These are phyloP conservation scores for Termitomyces sp. DNA, from an alignment of 768 basidiomycete genomes.

Conservation along the genomic window DNA sequence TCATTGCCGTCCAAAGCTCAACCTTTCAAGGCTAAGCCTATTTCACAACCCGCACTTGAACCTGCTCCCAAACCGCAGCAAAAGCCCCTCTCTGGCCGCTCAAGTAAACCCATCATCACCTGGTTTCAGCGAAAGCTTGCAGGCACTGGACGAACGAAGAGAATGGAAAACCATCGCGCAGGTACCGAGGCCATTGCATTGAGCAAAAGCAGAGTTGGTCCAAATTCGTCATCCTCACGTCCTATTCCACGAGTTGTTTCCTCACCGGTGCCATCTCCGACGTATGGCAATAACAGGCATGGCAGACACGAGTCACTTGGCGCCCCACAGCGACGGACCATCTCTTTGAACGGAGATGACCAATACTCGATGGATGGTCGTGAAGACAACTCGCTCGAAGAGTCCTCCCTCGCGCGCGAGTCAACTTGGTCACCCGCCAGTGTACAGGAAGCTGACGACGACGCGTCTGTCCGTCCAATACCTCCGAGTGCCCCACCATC, in stretches of 20 bases:
- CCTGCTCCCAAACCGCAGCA: slow-evolving; percentile 32
- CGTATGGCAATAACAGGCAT: slow-evolving; percentile 22
- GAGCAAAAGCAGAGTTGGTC: slow-evolving; percentile 26
- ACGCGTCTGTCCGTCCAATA: slow-evolving; percentile 86
- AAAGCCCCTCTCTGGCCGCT: slow-evolving; percentile 63
- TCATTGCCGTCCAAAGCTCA: slow-evolving; percentile 19
- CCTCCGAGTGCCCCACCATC: slow-evolving; percentile 87
- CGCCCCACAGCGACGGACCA: slow-evolving; percentile 44
- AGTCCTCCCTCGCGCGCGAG: slow-evolving; percentile 61
- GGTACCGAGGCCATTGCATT: slow-evolving; percentile 23
- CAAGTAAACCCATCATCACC: slow-evolving; percentile 82
- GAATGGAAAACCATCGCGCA: slow-evolving; percentile 33
- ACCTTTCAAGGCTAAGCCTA: slow-evolving; percentile 12
- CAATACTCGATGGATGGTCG: slow-evolving; percentile 39
- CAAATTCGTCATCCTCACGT: slow-evolving; percentile 23
- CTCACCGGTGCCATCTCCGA: slow-evolving; percentile 34
- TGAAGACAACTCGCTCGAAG: slow-evolving; percentile 41
- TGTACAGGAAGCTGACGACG: slow-evolving; percentile 83
- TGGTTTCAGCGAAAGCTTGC: slow-evolving; percentile 88
- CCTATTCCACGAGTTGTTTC: slow-evolving; percentile 36
- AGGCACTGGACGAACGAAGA: slow-evolving; percentile 57
- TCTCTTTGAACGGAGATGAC: slow-evolving; percentile 61
- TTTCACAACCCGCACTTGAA: slow-evolving; percentile 9
- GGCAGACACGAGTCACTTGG: slow-evolving; percentile 26
- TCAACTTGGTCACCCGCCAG: slow-evolving; percentile 80